Evolutionary conservation across 1,284 basidiomycete genomes (phyloP).

Genomic region (Leccinum ambiguum): DNA sequence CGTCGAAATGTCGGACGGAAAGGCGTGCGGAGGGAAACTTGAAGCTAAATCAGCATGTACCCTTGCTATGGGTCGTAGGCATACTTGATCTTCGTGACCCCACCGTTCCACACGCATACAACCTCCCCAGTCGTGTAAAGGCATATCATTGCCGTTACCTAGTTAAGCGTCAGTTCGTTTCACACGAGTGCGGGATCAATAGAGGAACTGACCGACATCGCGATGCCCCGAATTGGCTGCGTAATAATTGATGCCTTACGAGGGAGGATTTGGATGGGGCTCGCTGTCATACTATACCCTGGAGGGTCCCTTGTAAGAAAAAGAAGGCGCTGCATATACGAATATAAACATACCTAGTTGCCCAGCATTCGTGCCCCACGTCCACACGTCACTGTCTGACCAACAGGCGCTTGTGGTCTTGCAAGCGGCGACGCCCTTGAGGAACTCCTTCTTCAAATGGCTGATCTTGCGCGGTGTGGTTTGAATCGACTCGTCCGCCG

Average conservation of each 20-base stretch:
- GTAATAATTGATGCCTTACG: slow-evolving; percentile 82
- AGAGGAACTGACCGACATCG: slow-evolving; percentile 60
- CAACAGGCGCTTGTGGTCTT: slow-evolving; percentile 90
- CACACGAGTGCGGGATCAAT: slow-evolving; percentile 8
- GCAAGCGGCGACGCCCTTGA: slow-evolving; percentile 86
- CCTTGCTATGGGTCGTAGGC: slow-evolving; percentile 20
- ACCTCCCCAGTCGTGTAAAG: slow-evolving; percentile 77
- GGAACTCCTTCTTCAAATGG: slow-evolving; percentile 59
- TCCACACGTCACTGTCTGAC: slow-evolving; percentile 85
- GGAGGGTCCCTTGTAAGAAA: background rate
- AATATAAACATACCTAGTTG: slow-evolving; percentile 71
- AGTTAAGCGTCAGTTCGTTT: slow-evolving; percentile 11
- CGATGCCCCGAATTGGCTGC: slow-evolving; percentile 61
- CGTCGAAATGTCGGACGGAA: slow-evolving; percentile 61
- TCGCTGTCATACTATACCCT: slow-evolving; percentile 77
- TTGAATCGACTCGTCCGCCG: slow-evolving; percentile 66
- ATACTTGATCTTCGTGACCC: slow-evolving; percentile 73
- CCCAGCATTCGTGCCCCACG: slow-evolving; percentile 95
- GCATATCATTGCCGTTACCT: slow-evolving; percentile 86
- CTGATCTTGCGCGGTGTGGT: slow-evolving; percentile 77
- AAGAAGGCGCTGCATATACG: background rate
- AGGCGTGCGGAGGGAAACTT: slow-evolving; percentile 69
- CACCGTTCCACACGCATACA: slow-evolving; percentile 80
- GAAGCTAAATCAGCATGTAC: slow-evolving; percentile 16
- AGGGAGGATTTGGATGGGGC: slow-evolving; percentile 81